Conservation (phyloP, 1,139 yeast genomes). For the Zygosaccharomyces pseudobailii region DNA sequence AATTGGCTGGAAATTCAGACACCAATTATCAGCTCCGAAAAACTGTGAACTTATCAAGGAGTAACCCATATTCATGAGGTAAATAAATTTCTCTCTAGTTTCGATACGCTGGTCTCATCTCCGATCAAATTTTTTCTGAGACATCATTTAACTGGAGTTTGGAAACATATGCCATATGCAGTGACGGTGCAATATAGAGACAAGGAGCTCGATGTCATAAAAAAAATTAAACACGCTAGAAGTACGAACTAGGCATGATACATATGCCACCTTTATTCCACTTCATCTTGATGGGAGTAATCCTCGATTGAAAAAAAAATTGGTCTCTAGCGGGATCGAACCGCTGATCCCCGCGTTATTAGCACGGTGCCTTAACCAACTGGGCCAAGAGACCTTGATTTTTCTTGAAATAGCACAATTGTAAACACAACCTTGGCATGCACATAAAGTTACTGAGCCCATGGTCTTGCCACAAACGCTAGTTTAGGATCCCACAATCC, state of each 20-base stretch:
- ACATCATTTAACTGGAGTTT: too few species aligned
- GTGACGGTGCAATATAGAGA: too few species aligned
- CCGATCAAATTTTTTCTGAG: not conserved
- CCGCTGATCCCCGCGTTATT: conserved; percentile 37
- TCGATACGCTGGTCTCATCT: not conserved
- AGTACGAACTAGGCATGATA: too few species aligned
- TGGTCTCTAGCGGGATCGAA: conserved; percentile 37
- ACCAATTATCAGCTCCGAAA: conserved; percentile 33
- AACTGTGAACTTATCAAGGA: conserved; percentile 2
- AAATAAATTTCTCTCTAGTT: too few species aligned
- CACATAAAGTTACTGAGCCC: too few species aligned
- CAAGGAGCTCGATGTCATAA: too few species aligned
- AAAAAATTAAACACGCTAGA: too few species aligned
- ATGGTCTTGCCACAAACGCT: too few species aligned
- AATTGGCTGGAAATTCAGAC: conserved; percentile 28
- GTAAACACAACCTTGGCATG: too few species aligned
- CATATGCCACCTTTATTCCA: too few species aligned
- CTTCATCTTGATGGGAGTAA: not conserved
- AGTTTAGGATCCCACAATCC: too few species aligned
- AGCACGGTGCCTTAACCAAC: conserved; percentile 37
- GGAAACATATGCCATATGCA: too few species aligned
- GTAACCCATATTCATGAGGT: not conserved
- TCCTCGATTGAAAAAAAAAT: conserved; percentile 12
- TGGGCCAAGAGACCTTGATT: conserved; percentile 33
- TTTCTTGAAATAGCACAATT: not conserved